Base-by-base conservation (phyloP, 805 yeast species). In the Candida vaughaniae region DNA sequence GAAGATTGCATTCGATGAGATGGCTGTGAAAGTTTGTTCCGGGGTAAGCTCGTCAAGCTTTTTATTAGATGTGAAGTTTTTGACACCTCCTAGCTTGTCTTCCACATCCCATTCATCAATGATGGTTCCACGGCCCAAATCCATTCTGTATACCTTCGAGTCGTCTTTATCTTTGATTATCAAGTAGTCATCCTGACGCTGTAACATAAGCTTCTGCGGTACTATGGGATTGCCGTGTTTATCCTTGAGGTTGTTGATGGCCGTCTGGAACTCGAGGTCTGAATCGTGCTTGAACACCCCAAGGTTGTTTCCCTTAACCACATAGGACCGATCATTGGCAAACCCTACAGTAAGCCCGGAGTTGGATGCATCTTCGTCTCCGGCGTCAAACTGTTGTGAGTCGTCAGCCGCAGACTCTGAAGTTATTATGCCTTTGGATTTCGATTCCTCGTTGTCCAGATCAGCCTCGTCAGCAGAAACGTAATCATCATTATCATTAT, bases 21-120 rank as follows among this genome's bases (percentile, higher is more conserved):
- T 62, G 43, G 95, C 96, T 29, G 82, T 56, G 40, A 89, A 73
- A 0, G 89, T 84, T 43, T 77, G 82, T 48, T 89, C 96, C 4
- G 66, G 73, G 0, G 89, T 77, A 54, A 82, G 61, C 53, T 84
- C 95, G 25, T 86, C 77, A 49, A 81, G 83, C 58, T 87, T 88
- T 34, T 72, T 60, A n/a, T 78, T 69, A 4, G 95, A 90, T 2
- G 82, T 84, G 55, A 79, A 81, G 20, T 74, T 69, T 12, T 73
- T 75, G 19, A 81, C 66, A 14, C 78, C 68, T 20, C 23, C 23
- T 20, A 20, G 9, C 9, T 20, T 20, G 6, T 70, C 45, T 35
- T 73, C 73, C 15, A 84, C 69, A 23, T 72, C 63, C 93, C 95
- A 89, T 53, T 86, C 93, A 55, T 89, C 96, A n/a, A 89, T 83